These are phyloP conservation scores for Eucalyptus dawsonii DNA, from an alignment of 345 rosid genomes.

Conservation along the genomic window DNA sequence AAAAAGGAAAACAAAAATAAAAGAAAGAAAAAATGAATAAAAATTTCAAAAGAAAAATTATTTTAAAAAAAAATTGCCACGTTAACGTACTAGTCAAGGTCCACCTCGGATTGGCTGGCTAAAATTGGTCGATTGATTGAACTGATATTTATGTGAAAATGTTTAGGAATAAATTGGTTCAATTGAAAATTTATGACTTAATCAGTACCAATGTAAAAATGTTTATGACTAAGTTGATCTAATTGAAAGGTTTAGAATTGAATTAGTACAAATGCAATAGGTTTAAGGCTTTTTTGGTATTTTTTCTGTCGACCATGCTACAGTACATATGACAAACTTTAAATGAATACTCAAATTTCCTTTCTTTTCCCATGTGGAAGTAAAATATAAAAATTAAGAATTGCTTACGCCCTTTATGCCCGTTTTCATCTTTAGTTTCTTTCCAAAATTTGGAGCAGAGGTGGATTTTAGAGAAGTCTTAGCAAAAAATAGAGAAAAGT, in stretches of 20 bases:
- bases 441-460: neutral
- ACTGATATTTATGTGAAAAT: fast-evolving
- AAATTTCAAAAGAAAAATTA: no score
- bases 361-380: no score
- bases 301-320: fast-evolving
- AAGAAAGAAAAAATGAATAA: no score
- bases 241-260: fast-evolving
- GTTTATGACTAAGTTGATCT: no score
- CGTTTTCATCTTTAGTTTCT: neutral
- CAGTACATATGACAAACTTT: neutral
- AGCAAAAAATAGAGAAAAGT: neutral
- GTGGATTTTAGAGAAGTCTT: neutral
- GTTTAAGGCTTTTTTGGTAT: no score
- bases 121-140: fast-evolving
- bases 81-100: fast-evolving
- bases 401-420: neutral
- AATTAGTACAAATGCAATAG: fast-evolving
- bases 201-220: fast-evolving
- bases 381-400: neutral
- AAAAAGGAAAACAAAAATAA: fast-evolving
- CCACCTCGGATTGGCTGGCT: fast-evolving
- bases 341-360: neutral
- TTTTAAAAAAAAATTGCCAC: fast-evolving
- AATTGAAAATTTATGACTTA: no score
- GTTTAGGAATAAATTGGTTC: fast-evolving